phyloP scores from a whole-genome alignment of 1,139 yeast genomes.

The Kodamaea alishanica region DNA sequence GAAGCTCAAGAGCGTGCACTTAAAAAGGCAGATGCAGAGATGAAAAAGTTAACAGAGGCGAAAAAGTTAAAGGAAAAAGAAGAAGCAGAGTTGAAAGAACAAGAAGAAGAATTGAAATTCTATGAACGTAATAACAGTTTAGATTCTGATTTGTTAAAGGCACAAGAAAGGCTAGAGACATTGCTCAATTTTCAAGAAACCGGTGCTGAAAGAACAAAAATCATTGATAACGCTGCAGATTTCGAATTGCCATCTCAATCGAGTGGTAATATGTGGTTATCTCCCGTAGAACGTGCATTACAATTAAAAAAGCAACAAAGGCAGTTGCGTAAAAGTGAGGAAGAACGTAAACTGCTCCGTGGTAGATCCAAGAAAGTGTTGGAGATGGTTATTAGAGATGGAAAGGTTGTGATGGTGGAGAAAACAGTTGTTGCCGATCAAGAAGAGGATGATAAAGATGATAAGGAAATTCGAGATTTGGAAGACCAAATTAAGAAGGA shows the following conservation, averaged over 20 bases:
- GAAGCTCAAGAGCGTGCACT: constrained; percentile 64
- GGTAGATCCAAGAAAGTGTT: constrained; percentile 76
- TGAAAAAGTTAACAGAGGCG: constrained; percentile 20
- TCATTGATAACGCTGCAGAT: constrained; percentile 92
- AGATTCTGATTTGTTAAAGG: constrained; percentile 57
- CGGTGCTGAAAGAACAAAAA: constrained; percentile 84
- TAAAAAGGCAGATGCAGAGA: constrained; percentile 45
- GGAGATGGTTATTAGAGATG: constrained; percentile 75
- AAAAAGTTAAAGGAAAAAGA: constrained; percentile 31
- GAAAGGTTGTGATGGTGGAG: constrained; percentile 66
- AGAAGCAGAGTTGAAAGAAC: constrained; percentile 28
- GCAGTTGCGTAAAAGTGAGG: constrained; percentile 60
- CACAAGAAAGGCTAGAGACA: constrained; percentile 69
- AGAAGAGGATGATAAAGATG: constrained; percentile 16
- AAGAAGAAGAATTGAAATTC: constrained; percentile 36
- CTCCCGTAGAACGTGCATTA: constrained; percentile 83
- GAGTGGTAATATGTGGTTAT: constrained; percentile 72
- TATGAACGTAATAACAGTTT: constrained; percentile 32
- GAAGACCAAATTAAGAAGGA: constrained; percentile 23
- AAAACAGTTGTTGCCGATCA: constrained; percentile 17
- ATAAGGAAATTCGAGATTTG: constrained; percentile 26
- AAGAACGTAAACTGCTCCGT: constrained; percentile 50
- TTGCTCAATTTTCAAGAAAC: constrained; percentile 78
- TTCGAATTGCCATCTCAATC: constrained; percentile 56
- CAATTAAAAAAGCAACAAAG: constrained; percentile 78